Evolutionary conservation across 2,329 filamentous ascomycete genomes (phyloP), one percentile per base, ranked within the genome.

Genomic region (Stagonosporopsis rhizophila): DNA sequence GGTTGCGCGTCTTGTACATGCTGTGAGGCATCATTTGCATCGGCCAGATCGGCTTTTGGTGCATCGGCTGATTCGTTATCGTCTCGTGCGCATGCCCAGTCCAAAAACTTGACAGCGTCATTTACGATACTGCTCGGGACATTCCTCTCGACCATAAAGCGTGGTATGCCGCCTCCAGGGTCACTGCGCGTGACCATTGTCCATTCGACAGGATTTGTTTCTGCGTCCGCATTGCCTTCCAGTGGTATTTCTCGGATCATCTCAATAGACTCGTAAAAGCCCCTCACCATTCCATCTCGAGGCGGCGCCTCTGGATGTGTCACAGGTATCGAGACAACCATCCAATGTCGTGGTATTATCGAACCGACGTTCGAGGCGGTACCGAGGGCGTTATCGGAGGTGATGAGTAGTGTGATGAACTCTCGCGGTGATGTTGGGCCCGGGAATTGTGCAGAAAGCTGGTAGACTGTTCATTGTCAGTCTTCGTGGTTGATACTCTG

Each of bases 111-210:
- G 49, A 84, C 83, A 0, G 92, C 89, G 73, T 96, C 92, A 38
- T 82, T 82, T 23, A 91, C 84, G 65, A 96, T 95, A 32, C 90
- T 90, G 11, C 83, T 86, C 0, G 92, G 92, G 0, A 92, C 96
- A 27, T 90, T 91, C 71, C 91, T 87, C 68, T 96, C 92, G n/a
- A 96, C 91, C 83, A 96, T 88, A 77, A 95, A 96, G 14, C 90
- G 85, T 1, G 92, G 92, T 17, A 96, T 92, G 56, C 87, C 94
- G 48, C 92, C 92, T 11, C 92, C 92, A 3, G 92, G 92, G 66
- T 96, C 92, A 72, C 90, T 94, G 44, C 92, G 83, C 1, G 92
- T 96, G 17, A 96, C 86, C 92, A 96, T 96, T 58, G 95, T 85
- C 92, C 92, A 96, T 74, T 96, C 92, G 1, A 96, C 83, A 0